phyloP scores from a whole-genome alignment of 2,329 filamentous ascomycete genomes.

The Metarhizium brunneum region DNA sequence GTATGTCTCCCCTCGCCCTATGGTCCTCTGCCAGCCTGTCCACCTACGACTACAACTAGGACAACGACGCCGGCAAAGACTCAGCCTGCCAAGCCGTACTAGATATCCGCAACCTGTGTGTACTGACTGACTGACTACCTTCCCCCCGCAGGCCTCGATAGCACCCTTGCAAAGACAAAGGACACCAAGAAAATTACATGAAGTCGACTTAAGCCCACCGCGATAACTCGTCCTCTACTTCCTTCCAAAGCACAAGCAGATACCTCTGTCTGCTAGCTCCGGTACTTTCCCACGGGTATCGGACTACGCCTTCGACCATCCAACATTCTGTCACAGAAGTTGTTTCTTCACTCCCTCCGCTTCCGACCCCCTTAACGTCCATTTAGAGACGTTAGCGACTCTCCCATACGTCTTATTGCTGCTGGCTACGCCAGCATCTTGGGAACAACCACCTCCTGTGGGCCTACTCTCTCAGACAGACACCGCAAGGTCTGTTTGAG shows the following conservation, averaged over 20 bases:
- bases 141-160: slow-evolving; percentile 45
- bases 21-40: neutral
- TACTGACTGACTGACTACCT: no score
- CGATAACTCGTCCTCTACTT: neutral
- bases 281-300: slow-evolving; percentile 78
- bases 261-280: slow-evolving; percentile 50
- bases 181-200: neutral
- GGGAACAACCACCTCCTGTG: slow-evolving; percentile 58
- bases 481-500: slow-evolving; percentile 94
- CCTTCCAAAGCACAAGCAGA: slow-evolving; percentile 10
- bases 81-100: no score
- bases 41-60: slow-evolving; percentile 4
- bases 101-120: no score
- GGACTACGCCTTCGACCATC: slow-evolving; percentile 56
- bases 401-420: slow-evolving; percentile 42
- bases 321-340: slow-evolving; percentile 84
- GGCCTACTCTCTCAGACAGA: slow-evolving; percentile 97
- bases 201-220: slow-evolving; percentile 5
- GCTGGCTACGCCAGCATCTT: slow-evolving; percentile 84
- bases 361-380: slow-evolving; percentile 88
- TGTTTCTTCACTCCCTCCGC: slow-evolving; percentile 73
- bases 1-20: slow-evolving; percentile 40
- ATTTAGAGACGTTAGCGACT: slow-evolving; percentile 50
- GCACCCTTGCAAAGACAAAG: slow-evolving; percentile 30
- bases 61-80: no score